A percentile compares a stretch with the other conserved stretches of the same genome.
Evolutionary conservation across 1,139 yeast genomes (phyloP).

Genomic region (Magnusiomyces fungicola): DNA sequence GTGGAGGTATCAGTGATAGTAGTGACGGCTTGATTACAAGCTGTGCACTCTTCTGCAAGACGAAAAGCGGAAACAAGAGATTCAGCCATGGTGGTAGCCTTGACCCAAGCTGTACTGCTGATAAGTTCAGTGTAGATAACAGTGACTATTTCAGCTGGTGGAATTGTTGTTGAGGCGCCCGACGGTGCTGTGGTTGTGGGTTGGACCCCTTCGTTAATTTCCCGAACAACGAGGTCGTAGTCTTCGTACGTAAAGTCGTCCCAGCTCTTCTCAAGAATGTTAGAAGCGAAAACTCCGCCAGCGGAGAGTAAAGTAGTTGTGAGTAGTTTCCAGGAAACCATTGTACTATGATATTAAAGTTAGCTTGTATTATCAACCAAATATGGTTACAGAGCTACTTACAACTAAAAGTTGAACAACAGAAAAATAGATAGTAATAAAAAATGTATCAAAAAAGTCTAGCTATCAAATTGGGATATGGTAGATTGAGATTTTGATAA

Average conservation of each 20-base stretch:
- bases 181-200: no score
- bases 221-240: not conserved
- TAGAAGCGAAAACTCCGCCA: not conserved
- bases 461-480: no score
- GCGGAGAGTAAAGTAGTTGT: not conserved
- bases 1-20: not conserved
- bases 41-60: not conserved
- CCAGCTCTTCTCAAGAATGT: not conserved
- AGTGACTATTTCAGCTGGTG: not conserved
- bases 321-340: constrained; percentile 1
- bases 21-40: not conserved
- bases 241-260: not conserved
- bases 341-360: not conserved
- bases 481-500: no score
- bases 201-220: no score
- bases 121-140: not conserved
- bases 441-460: no score
- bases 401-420: no score
- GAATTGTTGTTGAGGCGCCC: not conserved
- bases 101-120: not conserved
- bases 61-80: not conserved
- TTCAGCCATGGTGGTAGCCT: not conserved
- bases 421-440: no score
- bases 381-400: no score
- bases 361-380: no score